Conservation (phyloP, 1,139 yeast genomes). For the Saccharomyces hybrid region DNA sequence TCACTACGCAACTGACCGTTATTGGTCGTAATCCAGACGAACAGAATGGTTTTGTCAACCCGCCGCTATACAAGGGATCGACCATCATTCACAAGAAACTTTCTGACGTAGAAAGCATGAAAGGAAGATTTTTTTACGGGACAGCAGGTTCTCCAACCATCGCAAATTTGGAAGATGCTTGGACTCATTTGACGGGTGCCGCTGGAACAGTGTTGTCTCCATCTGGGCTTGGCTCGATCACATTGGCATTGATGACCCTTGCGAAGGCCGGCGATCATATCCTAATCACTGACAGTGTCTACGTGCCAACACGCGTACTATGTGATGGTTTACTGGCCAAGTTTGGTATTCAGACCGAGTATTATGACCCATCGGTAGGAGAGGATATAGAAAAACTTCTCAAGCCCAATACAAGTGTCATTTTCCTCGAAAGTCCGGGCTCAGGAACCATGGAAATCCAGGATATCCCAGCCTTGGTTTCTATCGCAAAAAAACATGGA, state of each 20-base stretch:
- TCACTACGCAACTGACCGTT: conserved; percentile 6
- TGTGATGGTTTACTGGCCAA: not conserved
- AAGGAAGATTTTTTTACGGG: conserved; percentile 10
- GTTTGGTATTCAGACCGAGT: conserved; percentile 6
- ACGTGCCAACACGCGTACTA: conserved; percentile 6
- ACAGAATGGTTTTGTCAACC: conserved; percentile 10
- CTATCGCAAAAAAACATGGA: conserved; percentile 6
- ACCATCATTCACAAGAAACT: conserved; percentile 10
- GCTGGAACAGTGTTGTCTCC: conserved; percentile 12
- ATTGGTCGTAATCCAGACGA: conserved; percentile 9
- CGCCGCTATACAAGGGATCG: conserved; percentile 11
- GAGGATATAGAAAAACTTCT: conserved; percentile 6
- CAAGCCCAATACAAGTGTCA: conserved; percentile 7
- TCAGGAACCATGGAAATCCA: conserved; percentile 11
- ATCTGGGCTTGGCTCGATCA: conserved; percentile 10
- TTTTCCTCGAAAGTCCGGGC: conserved; percentile 11
- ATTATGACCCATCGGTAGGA: conserved; percentile 10
- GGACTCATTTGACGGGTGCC: conserved; percentile 10
- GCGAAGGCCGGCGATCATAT: conserved; percentile 10
- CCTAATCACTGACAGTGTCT: conserved; percentile 7
- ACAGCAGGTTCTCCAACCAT: conserved; percentile 11
- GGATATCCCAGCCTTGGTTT: conserved; percentile 9
- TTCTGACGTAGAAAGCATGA: conserved; percentile 4
- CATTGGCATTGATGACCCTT: conserved; percentile 8
- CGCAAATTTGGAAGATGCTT: conserved; percentile 9